Evolutionary conservation across 768 basidiomycete genomes (phyloP).

Genomic region (Serendipita sp.): DNA sequence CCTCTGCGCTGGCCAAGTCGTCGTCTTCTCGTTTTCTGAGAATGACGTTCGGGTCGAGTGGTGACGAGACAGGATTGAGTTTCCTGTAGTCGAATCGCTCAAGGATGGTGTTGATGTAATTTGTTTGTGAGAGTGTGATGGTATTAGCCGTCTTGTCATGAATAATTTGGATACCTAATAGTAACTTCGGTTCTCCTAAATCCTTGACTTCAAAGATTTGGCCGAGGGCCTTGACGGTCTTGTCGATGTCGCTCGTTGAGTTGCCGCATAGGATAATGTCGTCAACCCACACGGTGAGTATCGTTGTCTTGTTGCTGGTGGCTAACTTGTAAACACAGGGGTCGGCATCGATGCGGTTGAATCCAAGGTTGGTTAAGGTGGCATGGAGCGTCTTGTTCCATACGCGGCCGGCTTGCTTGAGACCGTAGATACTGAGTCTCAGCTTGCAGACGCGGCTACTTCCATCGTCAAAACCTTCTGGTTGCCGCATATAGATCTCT

Average conservation of each 20-base stretch:
- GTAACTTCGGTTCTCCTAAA: slow-evolving; percentile 18
- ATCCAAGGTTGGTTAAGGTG: slow-evolving; percentile 18
- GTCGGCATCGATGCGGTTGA: slow-evolving; percentile 18
- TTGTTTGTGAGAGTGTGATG: slow-evolving; percentile 5
- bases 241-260: background rate
- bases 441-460: slow-evolving; percentile 13
- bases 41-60: slow-evolving; percentile 4
- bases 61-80: slow-evolving; percentile 7
- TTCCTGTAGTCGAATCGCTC: slow-evolving; percentile 6
- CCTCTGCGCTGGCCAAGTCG: background rate
- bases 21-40: background rate
- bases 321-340: slow-evolving; percentile 19
- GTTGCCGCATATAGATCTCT: slow-evolving; percentile 23
- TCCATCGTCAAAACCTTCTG: slow-evolving; percentile 15
- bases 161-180: slow-evolving; percentile 24
- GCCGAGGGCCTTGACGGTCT: slow-evolving; percentile 9
- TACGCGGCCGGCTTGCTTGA: slow-evolving; percentile 21
- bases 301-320: slow-evolving; percentile 7
- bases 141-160: slow-evolving; percentile 10
- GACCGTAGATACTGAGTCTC: slow-evolving; percentile 20
- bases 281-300: slow-evolving; percentile 22
- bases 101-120: slow-evolving; percentile 10
- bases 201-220: slow-evolving; percentile 20
- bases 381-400: slow-evolving; percentile 23
- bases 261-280: slow-evolving; percentile 16